Evolutionary conservation across 371 early-diverging fungal species (phyloP), one percentile per base, ranked within the genome.

Genomic region (Phascolomyces articulosus): DNA sequence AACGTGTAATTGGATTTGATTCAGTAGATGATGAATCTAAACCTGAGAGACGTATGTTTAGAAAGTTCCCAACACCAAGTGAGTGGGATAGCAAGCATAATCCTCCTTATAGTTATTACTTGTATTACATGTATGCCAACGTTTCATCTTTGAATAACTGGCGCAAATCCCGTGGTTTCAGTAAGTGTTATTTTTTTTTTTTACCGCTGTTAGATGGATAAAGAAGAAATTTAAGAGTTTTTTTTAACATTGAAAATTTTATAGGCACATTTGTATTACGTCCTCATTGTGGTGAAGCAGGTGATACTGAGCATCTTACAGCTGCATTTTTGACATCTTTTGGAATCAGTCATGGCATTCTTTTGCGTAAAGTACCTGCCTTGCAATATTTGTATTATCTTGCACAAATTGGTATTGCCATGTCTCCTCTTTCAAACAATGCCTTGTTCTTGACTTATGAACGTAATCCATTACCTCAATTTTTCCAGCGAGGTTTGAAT

Each of bases 381-480:
- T 77, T 99, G 55, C 98, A 98, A 79, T 99, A 99, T 71, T 86
- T 99, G 74, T 96, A 87, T 80, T 99, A 99, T 74, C 73, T 98
- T 60, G 88, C 95, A 58, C 98, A 98, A 72, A 92, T 99, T 59
- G 97, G 97, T 16, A 92, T 99, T 66, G 96, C 98, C 69, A 98
- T 99, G 99, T 96, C 97, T 3, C 99, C 99, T 9, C 85, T 99
- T 9, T 95, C 95, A 48, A 99, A 99, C 86, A 99, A 99, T 77
- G 98, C 99, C 0, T 82, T 99, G 40, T 99, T 99, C 72, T 79
- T 99, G 64, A 93, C 91, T 15, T 97, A 96, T 75, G 97, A 98
- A 70, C 88, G 98, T 61, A 99, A 98, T 74, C 99, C 99, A 4
- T 91, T 99, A 72, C 88, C 93, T 48, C 78, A 85, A 10, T 99